A percentile compares a stretch with the other conserved stretches of the same genome.
Evolutionary conservation across 2,329 filamentous ascomycete genomes (phyloP).

Genomic region (Zymoseptoria tritici): DNA sequence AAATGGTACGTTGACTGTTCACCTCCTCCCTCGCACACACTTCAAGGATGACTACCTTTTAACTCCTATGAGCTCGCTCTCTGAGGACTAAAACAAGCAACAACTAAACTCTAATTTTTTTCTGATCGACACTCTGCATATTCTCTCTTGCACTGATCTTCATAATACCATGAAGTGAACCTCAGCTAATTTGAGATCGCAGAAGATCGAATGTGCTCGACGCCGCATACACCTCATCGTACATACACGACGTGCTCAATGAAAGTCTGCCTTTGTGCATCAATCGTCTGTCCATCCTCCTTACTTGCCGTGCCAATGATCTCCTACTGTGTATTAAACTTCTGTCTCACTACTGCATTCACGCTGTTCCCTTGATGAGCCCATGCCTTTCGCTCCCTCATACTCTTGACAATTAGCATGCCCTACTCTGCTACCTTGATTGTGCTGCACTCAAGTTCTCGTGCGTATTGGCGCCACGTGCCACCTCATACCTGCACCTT

Average conservation of each 20-base stretch:
- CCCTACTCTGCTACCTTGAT: too few species aligned
- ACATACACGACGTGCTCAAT: not conserved
- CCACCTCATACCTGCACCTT: too few species aligned
- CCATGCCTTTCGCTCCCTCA: too few species aligned
- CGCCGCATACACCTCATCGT: not conserved
- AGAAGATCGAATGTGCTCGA: not conserved
- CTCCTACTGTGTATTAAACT: not conserved
- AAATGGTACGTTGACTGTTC: slow-evolving; percentile 31
- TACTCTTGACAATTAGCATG: too few species aligned
- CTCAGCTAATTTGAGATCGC: not conserved
- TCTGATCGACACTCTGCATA: slow-evolving; percentile 40
- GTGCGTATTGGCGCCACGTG: too few species aligned
- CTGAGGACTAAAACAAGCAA: slow-evolving; percentile 54
- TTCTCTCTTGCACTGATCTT: not conserved
- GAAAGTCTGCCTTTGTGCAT: not conserved
- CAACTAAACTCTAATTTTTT: slow-evolving; percentile 70
- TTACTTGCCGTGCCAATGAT: not conserved
- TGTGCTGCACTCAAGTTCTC: too few species aligned
- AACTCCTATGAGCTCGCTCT: slow-evolving; percentile 48
- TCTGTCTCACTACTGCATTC: too few species aligned
- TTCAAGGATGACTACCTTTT: slow-evolving; percentile 60
- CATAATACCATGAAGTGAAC: not conserved
- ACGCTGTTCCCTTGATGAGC: too few species aligned
- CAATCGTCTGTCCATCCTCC: not conserved
- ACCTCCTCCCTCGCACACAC: not conserved